These are phyloP conservation scores for Vitis rupestris DNA, from an alignment of 164 flowering plant species.

Conservation along the genomic window DNA sequence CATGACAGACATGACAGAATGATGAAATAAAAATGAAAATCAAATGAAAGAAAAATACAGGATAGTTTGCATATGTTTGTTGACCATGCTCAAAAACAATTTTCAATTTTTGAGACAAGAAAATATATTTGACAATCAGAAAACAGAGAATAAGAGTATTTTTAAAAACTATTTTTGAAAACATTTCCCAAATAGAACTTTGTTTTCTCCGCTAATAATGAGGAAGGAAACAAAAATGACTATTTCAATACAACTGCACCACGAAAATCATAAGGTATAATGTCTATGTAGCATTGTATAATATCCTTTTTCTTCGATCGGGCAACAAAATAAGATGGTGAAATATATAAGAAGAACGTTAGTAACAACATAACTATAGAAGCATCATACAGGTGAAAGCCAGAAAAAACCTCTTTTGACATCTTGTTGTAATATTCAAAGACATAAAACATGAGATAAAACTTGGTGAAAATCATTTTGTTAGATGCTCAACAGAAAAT, in stretches of 20 bases:
- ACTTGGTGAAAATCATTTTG: neutral
- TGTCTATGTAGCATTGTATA: neutral
- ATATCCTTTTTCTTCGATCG: neutral
- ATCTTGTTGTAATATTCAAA: neutral
- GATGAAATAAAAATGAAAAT: no score
- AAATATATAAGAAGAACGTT: neutral
- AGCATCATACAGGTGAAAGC: neutral
- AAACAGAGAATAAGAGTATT: no score
- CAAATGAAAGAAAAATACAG: no score
- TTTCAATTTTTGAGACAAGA: no score
- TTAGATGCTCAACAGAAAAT: neutral
- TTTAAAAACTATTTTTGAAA: no score
- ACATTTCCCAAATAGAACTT: neutral
- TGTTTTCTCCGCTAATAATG: neutral
- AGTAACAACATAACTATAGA: neutral
- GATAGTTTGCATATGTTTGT: no score
- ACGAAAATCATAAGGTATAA: no score
- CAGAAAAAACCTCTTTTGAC: neutral
- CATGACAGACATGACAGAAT: neutral
- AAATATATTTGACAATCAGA: no score
- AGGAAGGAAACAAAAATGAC: neutral
- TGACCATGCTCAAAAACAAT: no score
- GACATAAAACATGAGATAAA: neutral
- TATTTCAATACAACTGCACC: no score
- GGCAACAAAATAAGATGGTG: neutral